Evolutionary conservation across 2,329 filamentous ascomycete species (phyloP).

Genomic region (Talaromyces marneffei): DNA sequence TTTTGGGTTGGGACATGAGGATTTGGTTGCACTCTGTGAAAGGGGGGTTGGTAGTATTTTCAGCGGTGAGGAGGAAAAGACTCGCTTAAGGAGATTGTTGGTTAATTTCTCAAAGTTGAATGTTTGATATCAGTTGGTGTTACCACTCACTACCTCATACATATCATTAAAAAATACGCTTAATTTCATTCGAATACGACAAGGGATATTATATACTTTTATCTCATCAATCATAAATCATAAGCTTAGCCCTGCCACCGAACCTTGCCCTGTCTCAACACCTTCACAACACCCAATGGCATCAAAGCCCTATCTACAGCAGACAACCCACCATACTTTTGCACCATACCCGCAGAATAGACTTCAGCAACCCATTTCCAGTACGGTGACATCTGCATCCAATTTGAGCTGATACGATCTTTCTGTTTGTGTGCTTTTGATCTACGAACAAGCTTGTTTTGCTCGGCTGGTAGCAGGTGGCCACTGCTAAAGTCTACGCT

Average conservation of each 20-base stretch:
- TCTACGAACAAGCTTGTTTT: not conserved
- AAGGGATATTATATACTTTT: not conserved
- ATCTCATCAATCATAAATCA: not conserved
- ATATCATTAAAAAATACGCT: not conserved
- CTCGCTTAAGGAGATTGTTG: slow-evolving; percentile 22
- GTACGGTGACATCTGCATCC: slow-evolving; percentile 36
- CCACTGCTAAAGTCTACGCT: slow-evolving; percentile 25
- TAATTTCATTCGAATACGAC: not conserved
- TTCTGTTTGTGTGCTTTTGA: not conserved
- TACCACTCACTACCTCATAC: too few relatives aligned
- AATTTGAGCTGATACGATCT: slow-evolving; percentile 22
- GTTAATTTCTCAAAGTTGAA: slow-evolving; percentile 17
- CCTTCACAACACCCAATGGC: slow-evolving; percentile 40
- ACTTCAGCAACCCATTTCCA: slow-evolving; percentile 40
- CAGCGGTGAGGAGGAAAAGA: slow-evolving; percentile 54
- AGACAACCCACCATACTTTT: slow-evolving; percentile 35
- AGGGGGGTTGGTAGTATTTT: slow-evolving; percentile 63
- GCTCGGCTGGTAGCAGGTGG: slow-evolving; percentile 17
- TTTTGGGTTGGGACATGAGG: slow-evolving; percentile 51
- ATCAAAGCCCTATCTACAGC: slow-evolving; percentile 38
- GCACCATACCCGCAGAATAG: slow-evolving; percentile 37
- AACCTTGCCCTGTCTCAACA: slow-evolving; percentile 36
- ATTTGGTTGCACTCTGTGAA: slow-evolving; percentile 53
- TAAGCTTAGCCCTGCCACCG: slow-evolving; percentile 37
- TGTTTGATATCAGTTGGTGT: not conserved